Base-by-base conservation (phyloP, 2,329 filamentous ascomycete genomes). In the Beauveria sp. region DNA sequence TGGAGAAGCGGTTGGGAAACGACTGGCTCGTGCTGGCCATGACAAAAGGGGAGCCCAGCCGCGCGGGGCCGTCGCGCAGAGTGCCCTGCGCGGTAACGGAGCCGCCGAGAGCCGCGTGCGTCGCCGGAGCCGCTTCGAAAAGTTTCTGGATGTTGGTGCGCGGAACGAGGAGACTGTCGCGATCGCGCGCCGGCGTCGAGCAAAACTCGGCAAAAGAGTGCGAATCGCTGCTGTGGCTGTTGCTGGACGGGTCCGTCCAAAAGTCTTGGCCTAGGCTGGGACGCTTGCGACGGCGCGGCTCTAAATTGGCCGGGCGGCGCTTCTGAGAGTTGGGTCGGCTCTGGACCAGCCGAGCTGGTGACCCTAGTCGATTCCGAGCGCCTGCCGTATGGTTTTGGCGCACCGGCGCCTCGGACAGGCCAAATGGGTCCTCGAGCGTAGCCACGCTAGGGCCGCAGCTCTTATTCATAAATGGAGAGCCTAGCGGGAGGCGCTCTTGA, bases 391-490 rank as follows among this genome's bases (percentile, higher is more conserved):
- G 77, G 16, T 77, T 77, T 63, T 81, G 80, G 34, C 76, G 70
- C 40, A 73, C 74, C 3, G 73, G 68, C 51, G 73, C 72, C 4
- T 72, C 61, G 49, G 67, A 67, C 18, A 70, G 64, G 18, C 67
- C 68, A 10, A 76, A 69, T 48, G 72, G 74, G 8, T 75, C 76
- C 3, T 74, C 74, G 7, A 84, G 70, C 0, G 78, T 76, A 4
- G 84, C 85, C 14, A 83, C 84, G 71, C 82, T 86, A 1, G 84
- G 85, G 0, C 85, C 85, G 65, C 87, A 87, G 66, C 83, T 87
- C 64, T 77, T 80, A 38, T 83, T 78, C 22, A 76, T 73, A 63
- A 87, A 85, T 0, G 83, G 83, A 3, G 83, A 85, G 1, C 78
- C 81, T 3, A 84, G 76, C 3, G 78, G 76, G 12, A 71, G 69